phyloP scores from a whole-genome alignment of 805 yeast species.

The Peterozyma toletana region DNA sequence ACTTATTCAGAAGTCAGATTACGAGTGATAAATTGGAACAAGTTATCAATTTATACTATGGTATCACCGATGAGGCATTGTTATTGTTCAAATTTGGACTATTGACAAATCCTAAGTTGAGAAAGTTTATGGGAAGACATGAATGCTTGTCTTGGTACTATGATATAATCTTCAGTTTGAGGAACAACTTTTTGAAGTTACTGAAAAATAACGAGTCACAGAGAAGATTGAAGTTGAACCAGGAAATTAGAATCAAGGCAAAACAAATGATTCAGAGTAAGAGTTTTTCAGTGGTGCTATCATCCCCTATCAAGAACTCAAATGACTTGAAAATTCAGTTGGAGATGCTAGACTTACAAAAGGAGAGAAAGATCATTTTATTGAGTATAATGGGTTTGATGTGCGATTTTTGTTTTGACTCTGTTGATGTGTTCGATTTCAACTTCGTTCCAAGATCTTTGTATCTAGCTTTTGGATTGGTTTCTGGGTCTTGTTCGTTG shows the following conservation, averaged over 20 bases:
- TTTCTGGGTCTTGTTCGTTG: conserved; percentile 23
- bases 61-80: conserved; percentile 56
- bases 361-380: conserved; percentile 26
- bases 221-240: conserved; percentile 46
- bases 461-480: conserved; percentile 23
- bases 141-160: conserved; percentile 66
- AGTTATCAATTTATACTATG: conserved; percentile 51
- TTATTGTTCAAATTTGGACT: conserved; percentile 49
- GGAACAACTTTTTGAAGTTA: conserved; percentile 39
- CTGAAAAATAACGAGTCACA: conserved; percentile 38
- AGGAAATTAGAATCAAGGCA: conserved; percentile 54
- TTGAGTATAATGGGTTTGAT: conserved; percentile 33
- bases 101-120: conserved; percentile 27
- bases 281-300: conserved; percentile 12
- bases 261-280: conserved; percentile 27
- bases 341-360: conserved; percentile 24
- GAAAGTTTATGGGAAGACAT: conserved; percentile 40
- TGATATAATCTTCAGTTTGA: conserved; percentile 51
- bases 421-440: conserved; percentile 35
- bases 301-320: conserved; percentile 11
- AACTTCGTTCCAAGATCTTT: conserved; percentile 15
- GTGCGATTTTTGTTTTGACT: conserved; percentile 41
- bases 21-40: conserved; percentile 44
- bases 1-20: conserved; percentile 23
- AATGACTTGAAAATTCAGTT: conserved; percentile 12